phyloP scores from a whole-genome alignment of 441 rosid species.

The Breynia disticha region DNA sequence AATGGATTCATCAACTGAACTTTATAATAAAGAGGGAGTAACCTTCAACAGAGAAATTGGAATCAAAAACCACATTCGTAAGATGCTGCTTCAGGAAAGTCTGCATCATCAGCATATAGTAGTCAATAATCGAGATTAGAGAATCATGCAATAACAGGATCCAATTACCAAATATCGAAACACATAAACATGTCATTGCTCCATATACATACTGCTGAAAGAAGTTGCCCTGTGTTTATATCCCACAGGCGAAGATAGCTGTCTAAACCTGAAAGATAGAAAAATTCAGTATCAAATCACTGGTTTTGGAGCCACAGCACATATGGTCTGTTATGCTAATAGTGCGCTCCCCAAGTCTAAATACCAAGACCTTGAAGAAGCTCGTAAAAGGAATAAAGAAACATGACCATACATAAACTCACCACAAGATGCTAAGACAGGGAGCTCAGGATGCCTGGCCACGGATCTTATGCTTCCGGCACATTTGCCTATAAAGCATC shows the following conservation, averaged over 20 bases:
- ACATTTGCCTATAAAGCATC: conserved; percentile 80
- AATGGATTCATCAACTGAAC: neutral
- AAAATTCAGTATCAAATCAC: neutral
- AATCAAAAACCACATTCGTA: conserved; percentile 58
- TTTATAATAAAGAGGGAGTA: conserved; percentile 6
- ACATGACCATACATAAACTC: conserved; percentile 30
- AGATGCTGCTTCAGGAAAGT: conserved; percentile 95
- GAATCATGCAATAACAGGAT: no score
- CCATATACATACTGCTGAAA: conserved; percentile 56
- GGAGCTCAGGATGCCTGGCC: conserved; percentile 64
- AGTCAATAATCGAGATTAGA: no score
- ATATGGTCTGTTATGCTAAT: no score
- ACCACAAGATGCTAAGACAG: conserved; percentile 87
- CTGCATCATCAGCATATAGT: conserved; percentile 25
- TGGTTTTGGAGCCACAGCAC: no score
- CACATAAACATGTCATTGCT: neutral
- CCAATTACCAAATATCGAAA: no score
- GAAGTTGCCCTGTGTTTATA: conserved; percentile 62
- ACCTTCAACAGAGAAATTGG: conserved; percentile 54
- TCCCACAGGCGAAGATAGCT: conserved; percentile 85
- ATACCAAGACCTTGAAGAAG: neutral
- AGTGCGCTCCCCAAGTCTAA: neutral
- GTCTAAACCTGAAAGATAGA: conserved; percentile 48
- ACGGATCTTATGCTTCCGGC: conserved; percentile 84
- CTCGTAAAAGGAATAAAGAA: neutral